These are phyloP conservation scores for Neoboletus brunneissimus DNA, from an alignment of 768 basidiomycete genomes.

Conservation along the genomic window DNA sequence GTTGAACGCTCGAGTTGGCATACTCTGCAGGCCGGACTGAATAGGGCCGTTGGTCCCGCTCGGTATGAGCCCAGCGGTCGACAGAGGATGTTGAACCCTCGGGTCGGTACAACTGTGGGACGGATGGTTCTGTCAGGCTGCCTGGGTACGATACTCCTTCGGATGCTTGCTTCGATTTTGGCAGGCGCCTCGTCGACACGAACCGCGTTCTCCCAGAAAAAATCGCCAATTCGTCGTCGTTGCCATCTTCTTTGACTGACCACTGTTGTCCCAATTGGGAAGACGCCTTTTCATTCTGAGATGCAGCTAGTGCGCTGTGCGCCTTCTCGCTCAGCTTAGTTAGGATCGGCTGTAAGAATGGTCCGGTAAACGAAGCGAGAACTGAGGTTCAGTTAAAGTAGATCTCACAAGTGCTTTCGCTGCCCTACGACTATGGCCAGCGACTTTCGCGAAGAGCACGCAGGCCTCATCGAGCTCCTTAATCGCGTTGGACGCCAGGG, in stretches of 20 bases:
- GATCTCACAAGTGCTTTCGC: conserved; percentile 59
- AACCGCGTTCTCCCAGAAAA: conserved; percentile 67
- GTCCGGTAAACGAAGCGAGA: conserved; percentile 1
- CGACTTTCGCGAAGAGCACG: conserved; percentile 61
- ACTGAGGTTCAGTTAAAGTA: background rate
- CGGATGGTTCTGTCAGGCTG: conserved; percentile 1
- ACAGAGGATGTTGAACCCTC: conserved; percentile 15
- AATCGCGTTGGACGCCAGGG: conserved; percentile 65
- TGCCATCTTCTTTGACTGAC: conserved; percentile 51
- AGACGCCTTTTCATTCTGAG: conserved; percentile 35
- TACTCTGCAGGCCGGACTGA: conserved; percentile 7
- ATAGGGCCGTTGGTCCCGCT: conserved; percentile 16
- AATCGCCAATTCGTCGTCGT: conserved; percentile 63
- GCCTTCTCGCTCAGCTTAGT: conserved; percentile 65
- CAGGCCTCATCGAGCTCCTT: conserved; percentile 66
- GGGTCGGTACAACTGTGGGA: conserved; percentile 11
- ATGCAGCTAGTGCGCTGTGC: conserved; percentile 47
- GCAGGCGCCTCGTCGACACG: conserved; percentile 45
- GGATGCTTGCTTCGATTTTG: conserved; percentile 13
- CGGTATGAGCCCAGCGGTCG: conserved; percentile 16
- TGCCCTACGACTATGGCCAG: conserved; percentile 56
- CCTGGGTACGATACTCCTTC: background rate
- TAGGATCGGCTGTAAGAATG: conserved; percentile 46
- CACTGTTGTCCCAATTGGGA: conserved; percentile 40
- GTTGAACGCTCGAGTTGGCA: background rate